Evolutionary conservation across 495 filamentous ascomycete species (phyloP), one percentile per base, ranked within the genome.

Genomic region (Annulohypoxylon bovei): DNA sequence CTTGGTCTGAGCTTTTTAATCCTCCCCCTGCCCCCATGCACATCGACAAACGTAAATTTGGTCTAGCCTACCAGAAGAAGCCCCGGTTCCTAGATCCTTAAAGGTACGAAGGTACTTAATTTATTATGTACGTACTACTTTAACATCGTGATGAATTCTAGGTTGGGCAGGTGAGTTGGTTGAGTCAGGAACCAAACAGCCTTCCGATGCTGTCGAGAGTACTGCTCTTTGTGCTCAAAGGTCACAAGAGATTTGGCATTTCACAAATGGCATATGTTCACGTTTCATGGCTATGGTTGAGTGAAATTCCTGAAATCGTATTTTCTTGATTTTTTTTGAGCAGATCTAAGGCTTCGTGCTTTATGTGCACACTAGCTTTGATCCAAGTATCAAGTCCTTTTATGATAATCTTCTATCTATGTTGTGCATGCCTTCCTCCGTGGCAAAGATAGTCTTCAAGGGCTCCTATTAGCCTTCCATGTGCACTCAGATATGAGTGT

Each of bases 31-130:
- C 54, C 30, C 70, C 70, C 70, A 65, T 72, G 70, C 71, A 73
- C 65, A 70, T 73, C 66, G 62, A 67, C 67, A 66, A 70, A 66
- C 55, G 66, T 63, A 70, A 55, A 70, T 59, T 32, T 28, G 47
- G 39, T 32, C 35, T 37, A 58, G 30, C 71, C 66, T 66, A 73
- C 70, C 62, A 66, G 44, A 28, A 35, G 12, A 4, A 14, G 4
- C 7, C 6, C 23, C 1, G 20, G 11, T 40, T 39, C 44, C 20
- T 56, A 60, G 47, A 62, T 49, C 49, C 20, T 47, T 62, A 47
- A 62, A 69, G 53, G 42, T 68, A 68, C 65, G 1, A 16, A 44
- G 58, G 52, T 69, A 69, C 65, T 12, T 35, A 6, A 25, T 50
- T 14, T 50, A 50, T 25, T n/a, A 23, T 11, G 44, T 47, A 47